A percentile compares a stretch with the other conserved stretches of the same genome.
These are phyloP conservation scores for Dendrobium huoshanense DNA, from an alignment of 106 monocot genomes.

Conservation along the genomic window DNA sequence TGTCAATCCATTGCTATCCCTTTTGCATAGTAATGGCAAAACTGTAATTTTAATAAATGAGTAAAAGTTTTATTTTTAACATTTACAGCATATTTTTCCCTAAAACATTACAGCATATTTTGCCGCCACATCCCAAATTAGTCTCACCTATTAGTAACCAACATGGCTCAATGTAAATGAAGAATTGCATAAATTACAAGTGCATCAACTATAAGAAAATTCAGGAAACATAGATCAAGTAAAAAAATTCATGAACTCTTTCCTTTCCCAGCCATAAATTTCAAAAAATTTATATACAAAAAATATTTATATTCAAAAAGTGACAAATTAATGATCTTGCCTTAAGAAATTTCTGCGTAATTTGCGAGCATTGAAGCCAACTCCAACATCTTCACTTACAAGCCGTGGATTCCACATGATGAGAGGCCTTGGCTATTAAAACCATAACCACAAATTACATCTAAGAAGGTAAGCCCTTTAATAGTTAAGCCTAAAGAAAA, in stretches of 20 bases:
- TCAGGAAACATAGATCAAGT: not conserved
- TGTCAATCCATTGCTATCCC: too few species aligned
- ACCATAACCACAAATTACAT: constrained; percentile 15
- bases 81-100: too few species aligned
- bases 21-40: too few species aligned
- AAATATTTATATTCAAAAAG: not conserved
- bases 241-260: not conserved
- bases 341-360: constrained; percentile 71
- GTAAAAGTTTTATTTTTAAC: too few species aligned
- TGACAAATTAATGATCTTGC: constrained; percentile 20
- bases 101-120: not conserved
- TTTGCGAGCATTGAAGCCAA: constrained; percentile 97
- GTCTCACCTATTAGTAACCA: too few species aligned
- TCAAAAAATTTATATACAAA: not conserved
- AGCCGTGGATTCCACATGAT: constrained; percentile 99
- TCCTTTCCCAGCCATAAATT: not conserved
- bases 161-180: not conserved
- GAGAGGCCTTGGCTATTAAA: constrained; percentile 77
- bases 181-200: not conserved
- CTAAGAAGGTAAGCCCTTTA: not conserved
- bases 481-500: not conserved
- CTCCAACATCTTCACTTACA: constrained; percentile 92
- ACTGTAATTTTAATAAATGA: too few species aligned
- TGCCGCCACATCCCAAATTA: too few species aligned
- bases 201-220: not conserved